Conservation (phyloP, 768 basidiomycete species). For the Amanita jacksonii region DNA sequence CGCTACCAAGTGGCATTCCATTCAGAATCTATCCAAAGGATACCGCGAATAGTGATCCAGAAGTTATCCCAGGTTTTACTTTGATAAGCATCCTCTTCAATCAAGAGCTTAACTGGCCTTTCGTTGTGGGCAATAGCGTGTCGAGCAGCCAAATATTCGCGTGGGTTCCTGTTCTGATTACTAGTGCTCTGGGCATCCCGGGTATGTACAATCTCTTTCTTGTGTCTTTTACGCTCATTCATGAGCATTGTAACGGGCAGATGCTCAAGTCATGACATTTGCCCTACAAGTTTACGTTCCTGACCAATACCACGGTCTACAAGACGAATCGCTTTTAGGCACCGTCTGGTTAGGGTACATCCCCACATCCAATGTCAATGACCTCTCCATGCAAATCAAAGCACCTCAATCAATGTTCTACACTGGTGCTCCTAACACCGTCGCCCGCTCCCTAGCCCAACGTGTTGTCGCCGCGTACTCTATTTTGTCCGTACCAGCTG, state of each 20-base stretch:
- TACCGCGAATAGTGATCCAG: conserved; percentile 14
- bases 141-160: conserved; percentile 73
- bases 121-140: conserved; percentile 46
- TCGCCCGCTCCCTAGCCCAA: conserved; percentile 48
- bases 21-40: conserved; percentile 42
- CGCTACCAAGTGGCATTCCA: conserved; percentile 56
- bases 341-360: conserved; percentile 73
- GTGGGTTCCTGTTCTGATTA: conserved; percentile 42
- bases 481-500: conserved; percentile 37
- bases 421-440: conserved; percentile 30
- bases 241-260: conserved; percentile 14
- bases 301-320: conserved; percentile 34
- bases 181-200: conserved; percentile 21
- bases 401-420: conserved; percentile 57
- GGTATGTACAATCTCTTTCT: conserved; percentile 17
- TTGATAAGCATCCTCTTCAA: conserved; percentile 63
- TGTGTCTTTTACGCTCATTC: conserved; percentile 7
- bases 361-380: conserved; percentile 40
- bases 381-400: conserved; percentile 58
- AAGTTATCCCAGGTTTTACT: conserved; percentile 28
- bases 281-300: conserved; percentile 69
- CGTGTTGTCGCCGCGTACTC: conserved; percentile 65
- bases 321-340: conserved; percentile 40
- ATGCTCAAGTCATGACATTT: conserved; percentile 29
- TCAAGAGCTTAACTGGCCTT: conserved; percentile 51